A percentile compares a stretch with the other conserved stretches of the same genome.
These are phyloP conservation scores for Adansonia madagascariensis DNA, from an alignment of 441 rosid genomes.

Conservation along the genomic window DNA sequence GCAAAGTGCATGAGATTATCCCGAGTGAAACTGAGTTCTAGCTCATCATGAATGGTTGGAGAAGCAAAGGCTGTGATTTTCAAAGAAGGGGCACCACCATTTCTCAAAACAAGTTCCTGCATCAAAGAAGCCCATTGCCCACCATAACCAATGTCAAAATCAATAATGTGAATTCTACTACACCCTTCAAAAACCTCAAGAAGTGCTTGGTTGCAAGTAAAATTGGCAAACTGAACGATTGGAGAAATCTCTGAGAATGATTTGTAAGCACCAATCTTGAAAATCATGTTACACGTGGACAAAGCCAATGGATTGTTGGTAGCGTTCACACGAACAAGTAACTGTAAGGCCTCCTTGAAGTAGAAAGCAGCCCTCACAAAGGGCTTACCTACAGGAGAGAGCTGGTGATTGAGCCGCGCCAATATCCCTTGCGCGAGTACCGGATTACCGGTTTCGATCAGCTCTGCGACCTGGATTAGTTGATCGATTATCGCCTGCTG, in stretches of 20 bases:
- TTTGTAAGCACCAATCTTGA: conserved; percentile 65
- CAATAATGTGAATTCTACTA: conserved; percentile 57
- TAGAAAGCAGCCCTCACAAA: conserved; percentile 79
- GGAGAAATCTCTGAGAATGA: conserved; percentile 73
- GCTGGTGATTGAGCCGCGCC: conserved; percentile 99
- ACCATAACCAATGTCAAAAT: conserved; percentile 74
- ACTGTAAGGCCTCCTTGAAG: conserved; percentile 83
- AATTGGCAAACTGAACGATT: conserved; percentile 67
- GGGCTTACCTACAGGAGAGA: conserved; percentile 82
- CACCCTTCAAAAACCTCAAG: conserved; percentile 59
- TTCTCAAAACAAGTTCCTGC: conserved; percentile 67
- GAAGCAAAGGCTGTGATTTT: conserved; percentile 64
- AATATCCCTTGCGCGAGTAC: conserved; percentile 99
- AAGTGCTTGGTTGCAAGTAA: conserved; percentile 69
- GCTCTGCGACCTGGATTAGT: conserved; percentile 63
- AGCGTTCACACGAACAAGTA: conserved; percentile 42
- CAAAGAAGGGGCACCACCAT: conserved; percentile 49
- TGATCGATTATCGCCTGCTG: conserved; percentile 60
- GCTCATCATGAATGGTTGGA: conserved; percentile 48
- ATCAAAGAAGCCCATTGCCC: conserved; percentile 82
- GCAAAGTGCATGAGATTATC: conserved; percentile 66
- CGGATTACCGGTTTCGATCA: conserved; percentile 65
- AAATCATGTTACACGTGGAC: conserved; percentile 47
- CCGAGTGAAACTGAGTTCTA: conserved; percentile 59
- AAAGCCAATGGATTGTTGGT: conserved; percentile 33